Conservation (phyloP, 768 basidiomycete species). For the Lepiota venenata region DNA sequence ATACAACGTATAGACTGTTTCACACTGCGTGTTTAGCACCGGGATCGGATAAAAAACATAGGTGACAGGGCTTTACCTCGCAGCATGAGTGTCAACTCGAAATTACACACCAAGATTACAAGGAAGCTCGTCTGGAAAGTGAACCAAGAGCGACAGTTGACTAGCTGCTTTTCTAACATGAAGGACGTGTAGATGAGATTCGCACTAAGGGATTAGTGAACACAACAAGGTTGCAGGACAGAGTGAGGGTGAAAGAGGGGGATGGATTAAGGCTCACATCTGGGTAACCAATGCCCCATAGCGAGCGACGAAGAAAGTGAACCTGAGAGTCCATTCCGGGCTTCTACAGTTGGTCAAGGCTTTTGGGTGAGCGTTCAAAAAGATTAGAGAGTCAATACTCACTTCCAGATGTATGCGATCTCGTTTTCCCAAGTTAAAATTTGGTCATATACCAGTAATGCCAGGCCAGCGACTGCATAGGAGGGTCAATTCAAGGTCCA, state of each 20-base stretch:
- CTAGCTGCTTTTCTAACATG: neutral
- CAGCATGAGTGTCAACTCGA: neutral
- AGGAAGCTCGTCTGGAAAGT: neutral
- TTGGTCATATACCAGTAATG: neutral
- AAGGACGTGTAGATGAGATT: neutral
- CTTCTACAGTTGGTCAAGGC: neutral
- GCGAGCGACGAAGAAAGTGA: neutral
- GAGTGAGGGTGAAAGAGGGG: neutral
- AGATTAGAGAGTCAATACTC: no score
- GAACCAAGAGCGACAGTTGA: no score
- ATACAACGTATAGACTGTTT: neutral
- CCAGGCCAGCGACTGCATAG: neutral
- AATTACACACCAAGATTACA: neutral
- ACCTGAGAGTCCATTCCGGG: neutral
- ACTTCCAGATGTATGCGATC: conserved; percentile 1
- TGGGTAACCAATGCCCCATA: neutral
- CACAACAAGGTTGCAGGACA: no score
- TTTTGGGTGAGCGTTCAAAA: neutral
- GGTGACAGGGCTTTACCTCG: neutral
- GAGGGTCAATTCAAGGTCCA: no score
- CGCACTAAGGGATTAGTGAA: neutral
- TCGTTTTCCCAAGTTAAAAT: conserved; percentile 2
- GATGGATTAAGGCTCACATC: neutral
- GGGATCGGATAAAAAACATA: no score
- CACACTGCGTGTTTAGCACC: no score